These are phyloP conservation scores for Aeminium ludgeri DNA, from an alignment of 495 filamentous ascomycete species.

Conservation along the genomic window DNA sequence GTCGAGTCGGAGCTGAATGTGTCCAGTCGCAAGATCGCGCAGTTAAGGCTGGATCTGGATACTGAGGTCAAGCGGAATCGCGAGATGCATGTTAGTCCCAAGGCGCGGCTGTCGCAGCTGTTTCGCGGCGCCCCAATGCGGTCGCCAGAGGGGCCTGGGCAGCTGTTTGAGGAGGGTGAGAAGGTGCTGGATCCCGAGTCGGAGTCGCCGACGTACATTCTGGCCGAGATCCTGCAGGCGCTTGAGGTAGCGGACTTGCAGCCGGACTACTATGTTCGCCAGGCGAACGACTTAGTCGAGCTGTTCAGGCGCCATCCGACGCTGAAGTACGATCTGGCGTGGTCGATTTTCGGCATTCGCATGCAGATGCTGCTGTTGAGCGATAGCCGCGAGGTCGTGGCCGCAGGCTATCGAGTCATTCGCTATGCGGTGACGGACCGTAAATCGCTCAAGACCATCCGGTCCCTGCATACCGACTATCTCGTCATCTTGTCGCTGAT, in stretches of 20 bases:
- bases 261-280: conserved; percentile 84
- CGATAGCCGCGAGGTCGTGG: conserved; percentile 87
- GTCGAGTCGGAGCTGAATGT: conserved; percentile 84
- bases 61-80: conserved; percentile 47
- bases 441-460: conserved; percentile 72
- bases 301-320: conserved; percentile 86
- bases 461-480: conserved; percentile 74
- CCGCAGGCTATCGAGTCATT: conserved; percentile 81
- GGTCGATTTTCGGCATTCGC: conserved; percentile 81
- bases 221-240: conserved; percentile 74
- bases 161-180: conserved; percentile 24
- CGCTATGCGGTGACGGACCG: conserved; percentile 89
- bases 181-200: conserved; percentile 42
- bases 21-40: conserved; percentile 77
- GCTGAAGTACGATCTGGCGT: conserved; percentile 86
- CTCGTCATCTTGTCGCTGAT: conserved; percentile 80
- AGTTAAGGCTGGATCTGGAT: conserved; percentile 63
- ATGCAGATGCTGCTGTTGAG: conserved; percentile 92
- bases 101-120: conserved; percentile 47
- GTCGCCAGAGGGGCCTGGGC: conserved; percentile 11
- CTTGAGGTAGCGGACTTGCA: conserved; percentile 74
- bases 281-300: conserved; percentile 78
- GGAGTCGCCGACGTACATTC: conserved; percentile 67
- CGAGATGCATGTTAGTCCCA: conserved; percentile 49
- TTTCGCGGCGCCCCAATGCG: conserved; percentile 32